Base-by-base conservation (phyloP, 306 rosid species). In the Quercus cerris region DNA sequence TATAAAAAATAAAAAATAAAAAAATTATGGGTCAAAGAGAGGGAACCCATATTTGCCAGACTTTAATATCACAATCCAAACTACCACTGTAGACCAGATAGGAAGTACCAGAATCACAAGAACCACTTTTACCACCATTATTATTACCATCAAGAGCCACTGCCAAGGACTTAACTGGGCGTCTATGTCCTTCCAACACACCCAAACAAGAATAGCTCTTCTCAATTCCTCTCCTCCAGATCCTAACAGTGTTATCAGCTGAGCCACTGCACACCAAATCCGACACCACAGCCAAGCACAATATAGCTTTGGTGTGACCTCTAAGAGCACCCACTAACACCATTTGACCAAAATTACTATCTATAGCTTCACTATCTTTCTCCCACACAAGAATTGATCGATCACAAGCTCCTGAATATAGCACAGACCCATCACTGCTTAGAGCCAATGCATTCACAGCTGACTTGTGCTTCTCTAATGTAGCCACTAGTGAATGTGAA, bases 351-450 rank as follows among this genome's bases (percentile, higher is more conserved):
- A 70, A 63, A 8, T 38, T 67, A 0, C 31, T 82, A 1, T 52
- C 52, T 1, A 6, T 19, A 1, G 13, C 68, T 8, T 1, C 76
- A 1, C 25, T 27, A 1, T 75, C 73, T 49, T 76, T 83, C 28
- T 88, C 92, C 97, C 96, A 93, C 31, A 93, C 96, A 33, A 93
- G 56, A 44, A 93, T 79, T 13, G 92, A 89, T 49, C 96, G 78
- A 6, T 93, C 96, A 68, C 97, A 91, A 5, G 97, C 97, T 3
- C 97, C 97, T 0, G 97, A 91, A 23, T 93, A 91, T 70, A 93
- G 67, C 28, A 88, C 76, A 1, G 75, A 81, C 31, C 92, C 91
- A 54, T 91, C 88, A 0, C 18, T 1, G 70, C 84, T 83, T 18
- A 90, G 84, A 13, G 91, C 94, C 73, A 93, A 51, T 1, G 97